Conservation (phyloP, 108 stramenopile genomes). For the Pseudonitzschia multiseries region DNA sequence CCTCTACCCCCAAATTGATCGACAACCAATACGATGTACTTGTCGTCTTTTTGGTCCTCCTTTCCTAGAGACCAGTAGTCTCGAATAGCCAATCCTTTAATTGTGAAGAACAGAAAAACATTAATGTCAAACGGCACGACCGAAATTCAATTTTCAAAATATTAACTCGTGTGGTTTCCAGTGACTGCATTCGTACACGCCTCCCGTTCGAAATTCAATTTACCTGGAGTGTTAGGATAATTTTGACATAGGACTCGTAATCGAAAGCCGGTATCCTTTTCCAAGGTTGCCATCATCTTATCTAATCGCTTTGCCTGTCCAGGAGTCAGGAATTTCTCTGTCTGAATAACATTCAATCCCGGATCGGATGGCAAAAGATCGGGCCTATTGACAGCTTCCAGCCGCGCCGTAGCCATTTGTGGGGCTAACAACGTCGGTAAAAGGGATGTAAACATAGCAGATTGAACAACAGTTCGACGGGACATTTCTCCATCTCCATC, state of each 20-base stretch:
- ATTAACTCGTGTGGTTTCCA: too few relatives aligned
- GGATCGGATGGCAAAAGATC: slow-evolving; percentile 72
- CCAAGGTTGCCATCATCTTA: slow-evolving; percentile 60
- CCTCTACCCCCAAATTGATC: slow-evolving; percentile 87
- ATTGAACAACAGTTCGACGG: slow-evolving; percentile 14
- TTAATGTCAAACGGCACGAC: too few relatives aligned
- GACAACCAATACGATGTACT: slow-evolving; percentile 82
- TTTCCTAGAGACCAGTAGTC: slow-evolving; percentile 90
- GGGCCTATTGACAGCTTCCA: slow-evolving; percentile 85
- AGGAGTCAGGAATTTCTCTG: slow-evolving; percentile 78
- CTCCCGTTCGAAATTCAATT: not conserved
- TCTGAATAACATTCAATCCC: slow-evolving; percentile 80
- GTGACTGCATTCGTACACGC: not conserved
- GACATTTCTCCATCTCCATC: slow-evolving; percentile 17
- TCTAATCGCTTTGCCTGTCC: slow-evolving; percentile 80
- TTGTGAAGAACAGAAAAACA: too few relatives aligned
- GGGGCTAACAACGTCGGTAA: slow-evolving; percentile 45
- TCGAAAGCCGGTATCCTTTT: slow-evolving; percentile 79
- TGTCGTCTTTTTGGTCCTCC: slow-evolving; percentile 86
- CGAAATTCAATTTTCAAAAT: too few relatives aligned
- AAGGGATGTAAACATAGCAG: slow-evolving; percentile 10
- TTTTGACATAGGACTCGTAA: slow-evolving; percentile 69
- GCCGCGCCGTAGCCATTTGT: slow-evolving; percentile 57
- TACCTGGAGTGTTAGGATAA: slow-evolving; percentile 80
- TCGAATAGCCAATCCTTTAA: slow-evolving; percentile 49